Conservation (phyloP, 768 basidiomycete species). For the Trametes cinnabarina region DNA sequence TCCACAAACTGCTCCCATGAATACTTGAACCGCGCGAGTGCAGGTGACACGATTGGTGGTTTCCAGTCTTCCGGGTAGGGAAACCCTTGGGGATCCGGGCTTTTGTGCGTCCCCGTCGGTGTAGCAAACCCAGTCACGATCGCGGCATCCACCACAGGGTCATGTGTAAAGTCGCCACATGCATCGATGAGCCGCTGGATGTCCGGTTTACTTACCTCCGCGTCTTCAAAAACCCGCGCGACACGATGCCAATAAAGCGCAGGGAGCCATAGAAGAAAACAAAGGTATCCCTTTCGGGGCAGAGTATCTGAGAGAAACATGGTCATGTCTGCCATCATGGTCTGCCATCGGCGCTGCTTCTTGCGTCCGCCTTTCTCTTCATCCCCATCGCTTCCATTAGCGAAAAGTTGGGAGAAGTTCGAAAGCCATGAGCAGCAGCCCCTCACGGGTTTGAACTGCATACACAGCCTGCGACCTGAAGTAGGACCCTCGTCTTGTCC, state of each 20-base stretch:
- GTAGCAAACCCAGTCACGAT: constrained; percentile 12
- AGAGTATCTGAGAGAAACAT: constrained; percentile 37
- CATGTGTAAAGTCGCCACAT: constrained; percentile 15
- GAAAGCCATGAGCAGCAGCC: constrained; percentile 18
- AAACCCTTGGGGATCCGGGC: constrained; percentile 7
- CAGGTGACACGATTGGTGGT: constrained; percentile 54
- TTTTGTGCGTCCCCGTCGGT: constrained; percentile 5
- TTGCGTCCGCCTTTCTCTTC: neutral
- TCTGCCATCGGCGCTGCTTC: constrained; percentile 12
- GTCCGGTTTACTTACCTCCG: constrained; percentile 74
- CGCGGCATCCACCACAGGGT: constrained; percentile 9
- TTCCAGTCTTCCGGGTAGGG: constrained; percentile 39
- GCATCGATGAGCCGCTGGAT: constrained; percentile 45
- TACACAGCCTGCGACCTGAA: no score
- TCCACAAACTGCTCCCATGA: constrained; percentile 75
- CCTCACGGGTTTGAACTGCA: neutral
- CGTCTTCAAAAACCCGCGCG: constrained; percentile 71
- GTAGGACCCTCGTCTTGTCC: constrained; percentile 4
- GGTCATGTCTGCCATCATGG: constrained; percentile 17
- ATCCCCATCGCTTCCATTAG: neutral
- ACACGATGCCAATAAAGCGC: constrained; percentile 79
- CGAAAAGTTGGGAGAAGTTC: constrained; percentile 7
- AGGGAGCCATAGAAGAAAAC: constrained; percentile 64
- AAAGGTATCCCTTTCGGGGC: constrained; percentile 44
- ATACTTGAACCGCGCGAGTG: constrained; percentile 58